These are phyloP conservation scores for Hymenoscyphus albidus DNA, from an alignment of 2,329 filamentous ascomycete genomes.

Conservation along the genomic window DNA sequence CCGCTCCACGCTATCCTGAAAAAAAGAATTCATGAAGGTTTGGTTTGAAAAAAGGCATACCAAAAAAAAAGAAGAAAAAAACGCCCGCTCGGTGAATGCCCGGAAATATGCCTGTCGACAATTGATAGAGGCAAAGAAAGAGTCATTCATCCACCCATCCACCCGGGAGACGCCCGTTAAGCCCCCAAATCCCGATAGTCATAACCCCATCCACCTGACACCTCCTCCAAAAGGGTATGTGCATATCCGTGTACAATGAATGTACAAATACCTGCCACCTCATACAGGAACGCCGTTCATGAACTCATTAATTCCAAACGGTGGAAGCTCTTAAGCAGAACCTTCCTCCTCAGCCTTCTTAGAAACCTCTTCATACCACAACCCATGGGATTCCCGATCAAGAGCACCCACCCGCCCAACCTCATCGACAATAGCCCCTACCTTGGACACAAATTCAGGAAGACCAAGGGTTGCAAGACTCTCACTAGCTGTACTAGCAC, in stretches of 20 bases:
- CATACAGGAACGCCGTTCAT: neutral
- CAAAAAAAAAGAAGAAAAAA: too few relatives aligned
- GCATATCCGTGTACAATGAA: neutral
- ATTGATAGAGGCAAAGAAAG: too few relatives aligned
- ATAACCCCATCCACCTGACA: neutral
- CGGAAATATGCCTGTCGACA: too few relatives aligned
- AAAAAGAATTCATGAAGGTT: too few relatives aligned
- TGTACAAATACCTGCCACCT: neutral
- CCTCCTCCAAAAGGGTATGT: neutral
- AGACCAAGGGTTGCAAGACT: slow-evolving; percentile 65
- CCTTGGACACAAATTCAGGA: slow-evolving; percentile 67
- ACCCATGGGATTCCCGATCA: slow-evolving; percentile 63
- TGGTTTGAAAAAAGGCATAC: too few relatives aligned
- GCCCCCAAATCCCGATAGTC: neutral
- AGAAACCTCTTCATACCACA: slow-evolving; percentile 59
- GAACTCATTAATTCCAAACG: neutral
- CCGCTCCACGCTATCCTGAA: too few relatives aligned
- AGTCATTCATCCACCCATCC: too few relatives aligned
- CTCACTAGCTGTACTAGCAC: slow-evolving; percentile 65
- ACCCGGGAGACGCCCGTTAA: neutral
- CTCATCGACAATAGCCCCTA: slow-evolving; percentile 66
- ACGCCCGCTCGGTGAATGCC: too few relatives aligned
- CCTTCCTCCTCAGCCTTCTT: neutral
- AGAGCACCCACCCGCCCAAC: slow-evolving; percentile 61
- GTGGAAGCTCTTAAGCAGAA: neutral